phyloP scores from a whole-genome alignment of 1,284 basidiomycete genomes.

The Meripilus lineatus region DNA sequence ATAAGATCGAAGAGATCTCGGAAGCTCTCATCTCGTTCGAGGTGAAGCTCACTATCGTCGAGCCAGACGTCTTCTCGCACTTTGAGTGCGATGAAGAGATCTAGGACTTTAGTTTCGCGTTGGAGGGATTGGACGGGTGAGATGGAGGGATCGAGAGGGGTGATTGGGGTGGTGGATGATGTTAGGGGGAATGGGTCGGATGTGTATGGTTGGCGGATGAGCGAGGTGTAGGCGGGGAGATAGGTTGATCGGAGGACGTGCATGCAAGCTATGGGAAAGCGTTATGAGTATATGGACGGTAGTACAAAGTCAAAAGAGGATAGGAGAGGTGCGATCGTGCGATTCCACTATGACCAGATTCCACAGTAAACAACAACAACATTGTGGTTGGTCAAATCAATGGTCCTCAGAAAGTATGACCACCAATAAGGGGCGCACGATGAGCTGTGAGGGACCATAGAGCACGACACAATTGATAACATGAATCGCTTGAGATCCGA shows the following conservation, averaged over 20 bases:
- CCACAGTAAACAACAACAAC: too few relatives aligned
- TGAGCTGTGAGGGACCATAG: not conserved
- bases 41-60: slow-evolving; percentile 67
- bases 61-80: slow-evolving; percentile 70
- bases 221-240: slow-evolving; percentile 55
- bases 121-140: slow-evolving; percentile 37
- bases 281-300: too few relatives aligned
- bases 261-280: slow-evolving; percentile 59
- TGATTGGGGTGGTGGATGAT: slow-evolving; percentile 19
- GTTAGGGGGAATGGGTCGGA: slow-evolving; percentile 69
- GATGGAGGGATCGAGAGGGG: slow-evolving; percentile 21
- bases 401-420: too few relatives aligned
- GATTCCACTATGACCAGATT: too few relatives aligned
- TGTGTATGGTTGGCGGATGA: slow-evolving; percentile 61
- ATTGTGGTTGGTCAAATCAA: too few relatives aligned
- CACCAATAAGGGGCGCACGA: not conserved
- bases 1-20: slow-evolving; percentile 70
- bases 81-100: slow-evolving; percentile 72
- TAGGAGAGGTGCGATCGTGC: too few relatives aligned
- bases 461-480: not conserved
- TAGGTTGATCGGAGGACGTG: slow-evolving; percentile 72
- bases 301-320: not conserved
- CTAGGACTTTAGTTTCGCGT: slow-evolving; percentile 68
- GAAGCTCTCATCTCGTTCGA: slow-evolving; percentile 67
- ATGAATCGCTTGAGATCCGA: not conserved